These are phyloP conservation scores for Oryza officinalis DNA, from an alignment of 176 grass and related monocot genomes.

Conservation along the genomic window DNA sequence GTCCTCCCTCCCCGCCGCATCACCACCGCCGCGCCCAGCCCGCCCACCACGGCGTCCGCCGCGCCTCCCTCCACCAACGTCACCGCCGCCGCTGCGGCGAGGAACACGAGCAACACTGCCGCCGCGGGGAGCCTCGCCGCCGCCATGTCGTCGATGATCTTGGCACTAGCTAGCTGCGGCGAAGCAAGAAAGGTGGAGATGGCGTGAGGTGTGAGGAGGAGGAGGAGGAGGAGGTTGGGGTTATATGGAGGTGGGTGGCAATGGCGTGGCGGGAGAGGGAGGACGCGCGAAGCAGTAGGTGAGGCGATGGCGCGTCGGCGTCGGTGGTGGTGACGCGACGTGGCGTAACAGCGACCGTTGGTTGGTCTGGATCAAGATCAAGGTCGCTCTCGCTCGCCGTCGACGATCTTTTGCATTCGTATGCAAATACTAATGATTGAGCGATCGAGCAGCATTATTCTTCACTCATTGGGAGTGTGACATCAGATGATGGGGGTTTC, in stretches of 20 bases:
- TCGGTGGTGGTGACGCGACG: constrained; percentile 39
- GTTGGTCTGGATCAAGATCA: constrained; percentile 10
- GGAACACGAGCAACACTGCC: neutral
- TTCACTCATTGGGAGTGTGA: neutral
- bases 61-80: neutral
- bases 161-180: no score
- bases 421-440: neutral
- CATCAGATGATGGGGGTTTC: neutral
- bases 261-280: constrained; percentile 25
- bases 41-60: neutral
- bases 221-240: neutral
- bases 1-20: constrained; percentile 32
- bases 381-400: neutral
- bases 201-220: neutral
- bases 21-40: constrained; percentile 8
- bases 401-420: neutral
- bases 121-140: neutral
- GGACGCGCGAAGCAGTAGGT: constrained; percentile 31
- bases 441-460: neutral
- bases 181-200: neutral
- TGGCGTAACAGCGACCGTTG: constrained; percentile 30
- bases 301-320: constrained; percentile 38
- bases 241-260: constrained; percentile 26
- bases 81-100: neutral
- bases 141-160: neutral